These are phyloP conservation scores for Cladosporium sp. DNA, from an alignment of 2,329 filamentous ascomycete genomes.

Conservation along the genomic window DNA sequence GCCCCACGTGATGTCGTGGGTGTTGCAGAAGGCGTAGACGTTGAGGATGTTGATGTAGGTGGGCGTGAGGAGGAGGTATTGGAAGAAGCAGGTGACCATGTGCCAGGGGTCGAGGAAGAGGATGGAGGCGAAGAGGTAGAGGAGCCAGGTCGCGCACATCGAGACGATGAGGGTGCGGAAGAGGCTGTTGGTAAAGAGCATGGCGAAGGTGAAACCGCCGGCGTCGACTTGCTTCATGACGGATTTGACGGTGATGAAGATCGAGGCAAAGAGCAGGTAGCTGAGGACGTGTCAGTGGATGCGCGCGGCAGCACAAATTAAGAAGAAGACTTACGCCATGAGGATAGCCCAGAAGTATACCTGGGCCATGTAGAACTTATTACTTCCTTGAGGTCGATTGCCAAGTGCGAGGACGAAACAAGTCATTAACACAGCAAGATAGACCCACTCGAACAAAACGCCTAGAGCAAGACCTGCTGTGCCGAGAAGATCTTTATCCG, in stretches of 20 bases:
- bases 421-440: conserved; percentile 82
- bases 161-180: conserved; percentile 95
- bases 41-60: conserved; percentile 98
- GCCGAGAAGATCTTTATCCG: conserved; percentile 62
- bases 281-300: conserved; percentile 33
- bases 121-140: conserved; percentile 86
- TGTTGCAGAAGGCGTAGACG: conserved; percentile 98
- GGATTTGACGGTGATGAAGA: conserved; percentile 87
- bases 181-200: conserved; percentile 77
- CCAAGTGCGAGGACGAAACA: conserved; percentile 94
- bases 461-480: conserved; percentile 72
- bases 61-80: conserved; percentile 91
- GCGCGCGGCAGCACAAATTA: not conserved
- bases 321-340: conserved; percentile 62
- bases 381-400: conserved; percentile 89
- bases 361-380: conserved; percentile 91
- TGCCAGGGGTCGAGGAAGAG: conserved; percentile 99
- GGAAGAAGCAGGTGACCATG: conserved; percentile 89
- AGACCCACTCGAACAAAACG: conserved; percentile 92
- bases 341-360: conserved; percentile 97
- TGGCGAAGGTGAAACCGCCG: conserved; percentile 59
- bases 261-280: conserved; percentile 88
- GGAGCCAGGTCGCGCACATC: conserved; percentile 81
- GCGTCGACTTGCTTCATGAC: conserved; percentile 63
- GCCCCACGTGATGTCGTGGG: conserved; percentile 95